Evolutionary conservation across 2,329 filamentous ascomycete genomes (phyloP).

Genomic region (Trichoderma citrinoviride): DNA sequence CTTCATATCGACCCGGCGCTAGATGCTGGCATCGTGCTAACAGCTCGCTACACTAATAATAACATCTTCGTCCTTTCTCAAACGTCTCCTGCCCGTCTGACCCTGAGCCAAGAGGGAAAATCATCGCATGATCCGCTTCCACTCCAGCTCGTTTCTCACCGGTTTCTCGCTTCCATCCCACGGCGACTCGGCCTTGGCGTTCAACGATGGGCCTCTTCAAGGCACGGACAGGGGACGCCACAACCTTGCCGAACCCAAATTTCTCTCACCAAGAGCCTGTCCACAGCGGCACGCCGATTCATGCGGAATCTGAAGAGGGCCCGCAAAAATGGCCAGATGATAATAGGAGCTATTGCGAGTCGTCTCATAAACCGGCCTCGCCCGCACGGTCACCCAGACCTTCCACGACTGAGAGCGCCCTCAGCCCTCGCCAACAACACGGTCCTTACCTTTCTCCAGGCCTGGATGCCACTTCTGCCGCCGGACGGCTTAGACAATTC

Average conservation of each 20-base stretch:
- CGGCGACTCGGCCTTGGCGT: background rate
- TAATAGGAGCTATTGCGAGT: background rate
- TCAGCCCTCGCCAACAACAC: conserved; percentile 9
- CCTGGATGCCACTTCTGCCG: conserved; percentile 15
- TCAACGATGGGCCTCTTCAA: conserved; percentile 13
- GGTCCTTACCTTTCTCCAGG: conserved; percentile 15
- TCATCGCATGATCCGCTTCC: conserved; percentile 17
- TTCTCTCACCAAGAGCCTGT: conserved; percentile 12
- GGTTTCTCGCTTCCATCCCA: background rate
- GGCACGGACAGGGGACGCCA: conserved; percentile 7
- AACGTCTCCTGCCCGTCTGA: conserved; percentile 5
- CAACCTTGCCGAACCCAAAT: conserved; percentile 15
- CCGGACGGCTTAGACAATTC: conserved; percentile 16
- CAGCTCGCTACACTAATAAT: background rate
- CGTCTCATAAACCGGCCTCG: background rate
- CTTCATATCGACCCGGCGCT: conserved; percentile 10
- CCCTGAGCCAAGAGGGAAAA: conserved; percentile 10
- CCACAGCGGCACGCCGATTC: conserved; percentile 5
- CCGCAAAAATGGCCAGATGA: conserved; percentile 18
- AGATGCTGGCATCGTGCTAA: background rate
- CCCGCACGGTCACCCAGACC: conserved; percentile 1
- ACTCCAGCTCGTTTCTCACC: background rate
- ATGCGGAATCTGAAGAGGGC: conserved; percentile 12
- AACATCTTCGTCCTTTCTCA: conserved; percentile 1
- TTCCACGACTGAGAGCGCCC: background rate